Percentiles rank a stretch among this genome's conserved stretches.
These are phyloP conservation scores for Meira miltonrushii DNA, from an alignment of 1,284 basidiomycete genomes.

Conservation along the genomic window DNA sequence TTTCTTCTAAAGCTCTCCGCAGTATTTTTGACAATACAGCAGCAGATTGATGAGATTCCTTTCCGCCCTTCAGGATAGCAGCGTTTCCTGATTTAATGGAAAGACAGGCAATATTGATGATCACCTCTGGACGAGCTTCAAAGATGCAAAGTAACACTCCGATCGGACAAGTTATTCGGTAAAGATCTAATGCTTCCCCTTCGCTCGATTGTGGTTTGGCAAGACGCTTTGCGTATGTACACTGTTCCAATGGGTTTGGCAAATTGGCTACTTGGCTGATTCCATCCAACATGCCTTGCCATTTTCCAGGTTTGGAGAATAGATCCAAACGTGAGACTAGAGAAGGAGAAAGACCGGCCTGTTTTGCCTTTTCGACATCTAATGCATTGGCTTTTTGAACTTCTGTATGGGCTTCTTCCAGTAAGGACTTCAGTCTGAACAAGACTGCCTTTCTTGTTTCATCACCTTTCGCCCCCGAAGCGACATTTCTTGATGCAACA, in stretches of 20 bases:
- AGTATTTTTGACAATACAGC: constrained; percentile 58
- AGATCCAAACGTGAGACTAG: constrained; percentile 83
- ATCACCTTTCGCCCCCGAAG: constrained; percentile 15
- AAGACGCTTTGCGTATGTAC: constrained; percentile 80
- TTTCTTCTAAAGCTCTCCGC: constrained; percentile 64
- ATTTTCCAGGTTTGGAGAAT: constrained; percentile 72
- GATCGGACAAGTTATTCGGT: constrained; percentile 91
- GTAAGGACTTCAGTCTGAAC: constrained; percentile 25
- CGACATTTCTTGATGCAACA: constrained; percentile 16
- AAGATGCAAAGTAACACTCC: constrained; percentile 96
- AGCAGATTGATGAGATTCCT: constrained; percentile 37
- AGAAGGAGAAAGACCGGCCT: constrained; percentile 75
- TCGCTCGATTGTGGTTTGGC: constrained; percentile 55
- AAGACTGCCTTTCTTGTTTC: constrained; percentile 33
- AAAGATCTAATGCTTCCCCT: constrained; percentile 71
- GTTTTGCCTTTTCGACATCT: constrained; percentile 59
- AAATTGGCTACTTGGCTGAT: constrained; percentile 78
- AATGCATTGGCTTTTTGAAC: constrained; percentile 36
- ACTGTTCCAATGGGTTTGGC: constrained; percentile 77
- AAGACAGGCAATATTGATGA: constrained; percentile 91
- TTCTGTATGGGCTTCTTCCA: constrained; percentile 25
- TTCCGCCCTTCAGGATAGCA: constrained; percentile 49
- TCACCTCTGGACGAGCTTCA: constrained; percentile 94
- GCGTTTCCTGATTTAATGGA: constrained; percentile 87
- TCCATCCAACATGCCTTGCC: constrained; percentile 87